Evolutionary conservation across 2,329 filamentous ascomycete species (phyloP), one percentile per base, ranked within the genome.

Genomic region (Fusarium irregulare): DNA sequence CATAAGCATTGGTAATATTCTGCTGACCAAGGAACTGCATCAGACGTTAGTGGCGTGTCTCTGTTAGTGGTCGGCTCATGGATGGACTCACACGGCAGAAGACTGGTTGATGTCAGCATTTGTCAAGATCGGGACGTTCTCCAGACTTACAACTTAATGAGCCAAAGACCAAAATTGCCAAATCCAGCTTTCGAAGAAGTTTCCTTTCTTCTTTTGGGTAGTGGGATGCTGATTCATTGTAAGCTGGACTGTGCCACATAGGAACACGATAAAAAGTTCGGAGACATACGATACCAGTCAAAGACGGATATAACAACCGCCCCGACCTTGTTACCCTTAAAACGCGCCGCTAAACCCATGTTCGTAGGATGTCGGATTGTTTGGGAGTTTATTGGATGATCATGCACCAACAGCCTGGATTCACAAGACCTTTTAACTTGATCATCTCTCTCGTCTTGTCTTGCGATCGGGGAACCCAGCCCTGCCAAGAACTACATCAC

Each of bases 1-100:
- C 46, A 8, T 61, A 61, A 4, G 56, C 56, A 12, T 62, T 61
- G 2, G 56, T 62, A 0, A 62, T 42, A 1, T 62, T 61, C 18
- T 62, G 56, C 16, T 62, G 56, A 0, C 59, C 56, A 0, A 62
- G 56, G 1, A 62, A 61, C 59, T 62, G 7, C 0, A 6, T 3
- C 0, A 4, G 4, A 25, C 11, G 37, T 55, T n/a, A 58, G 48
- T 23, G 14, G 0, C 3, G 7, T 1, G 1, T 3, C 18, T 37
- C 34, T 6, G 18, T 37, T 11, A 3, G 9, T 3, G 11, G 7
- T 8, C 7, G 3, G 10, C 3, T 1, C 2, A 9, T 12, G 3
- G 5, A 2, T 13, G 0, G 13, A 21, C 56, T 13, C 3, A 62
- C 46, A 0, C 59, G 59, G n/a, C 59, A 62, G 23, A 62, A 62